These are phyloP conservation scores for Candida neerlandica DNA, from an alignment of 1,139 yeast genomes.

Conservation along the genomic window DNA sequence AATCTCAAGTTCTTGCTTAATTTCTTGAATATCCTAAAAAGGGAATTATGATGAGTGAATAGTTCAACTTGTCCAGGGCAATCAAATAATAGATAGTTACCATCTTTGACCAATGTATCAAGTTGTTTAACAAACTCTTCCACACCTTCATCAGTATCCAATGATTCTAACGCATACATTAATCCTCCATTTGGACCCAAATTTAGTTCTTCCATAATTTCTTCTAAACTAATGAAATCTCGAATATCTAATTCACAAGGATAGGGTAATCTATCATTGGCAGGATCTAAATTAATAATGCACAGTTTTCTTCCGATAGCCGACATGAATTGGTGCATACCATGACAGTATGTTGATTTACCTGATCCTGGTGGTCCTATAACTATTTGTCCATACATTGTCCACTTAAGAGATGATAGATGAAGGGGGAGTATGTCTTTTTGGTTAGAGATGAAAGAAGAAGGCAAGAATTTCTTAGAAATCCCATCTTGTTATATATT, in stretches of 20 bases:
- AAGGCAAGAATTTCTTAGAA: not conserved
- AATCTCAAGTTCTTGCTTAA: conserved; percentile 58
- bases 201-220: conserved; percentile 79
- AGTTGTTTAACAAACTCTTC: conserved; percentile 66
- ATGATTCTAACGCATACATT: conserved; percentile 81
- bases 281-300: conserved; percentile 89
- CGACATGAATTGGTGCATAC: conserved; percentile 86
- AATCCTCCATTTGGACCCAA: conserved; percentile 96
- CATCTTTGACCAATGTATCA: conserved; percentile 56
- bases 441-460: not conserved
- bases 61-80: conserved; percentile 64
- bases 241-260: conserved; percentile 87
- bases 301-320: conserved; percentile 91
- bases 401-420: not conserved
- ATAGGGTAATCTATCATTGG: conserved; percentile 82
- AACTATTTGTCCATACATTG: conserved; percentile 87
- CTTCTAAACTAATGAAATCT: conserved; percentile 84
- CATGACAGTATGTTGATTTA: conserved; percentile 91
- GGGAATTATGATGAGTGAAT: conserved; percentile 48
- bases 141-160: conserved; percentile 36
- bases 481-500: not conserved
- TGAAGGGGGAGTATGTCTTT: no score
- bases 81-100: conserved; percentile 80
- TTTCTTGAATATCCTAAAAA: conserved; percentile 38
- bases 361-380: conserved; percentile 99